Evolutionary conservation across 495 filamentous ascomycete species (phyloP), one percentile per base, ranked within the genome.

Genomic region (Saxispiralis lemnorum): DNA sequence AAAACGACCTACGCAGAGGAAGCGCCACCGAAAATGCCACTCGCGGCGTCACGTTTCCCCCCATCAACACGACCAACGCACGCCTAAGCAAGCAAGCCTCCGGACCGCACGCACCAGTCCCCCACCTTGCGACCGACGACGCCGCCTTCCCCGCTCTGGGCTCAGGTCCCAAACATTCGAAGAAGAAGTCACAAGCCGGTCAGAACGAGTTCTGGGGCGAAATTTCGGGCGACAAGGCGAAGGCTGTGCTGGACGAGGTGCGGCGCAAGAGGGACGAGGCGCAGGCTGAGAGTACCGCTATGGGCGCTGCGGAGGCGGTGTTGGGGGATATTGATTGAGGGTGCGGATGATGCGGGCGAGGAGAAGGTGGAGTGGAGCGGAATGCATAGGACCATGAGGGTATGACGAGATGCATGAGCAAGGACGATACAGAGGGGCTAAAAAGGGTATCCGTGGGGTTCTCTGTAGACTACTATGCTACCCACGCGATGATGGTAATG

Each of bases 171-270:
- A 38, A 45, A 15, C 24, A 14, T 6, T 7, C 19, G 16, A 31
- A 41, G 38, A 31, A n/a, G 19, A 41, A 41, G 19, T 21, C 37
- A 21, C 6, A 24, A 34, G 17, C 13, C 36, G 7, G 12, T n/a
- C 6, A 14, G 16, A 15, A 14, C 24, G 31, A 33, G 2, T 14
- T 39, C 9, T 39, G 13, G 30, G 35, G 48, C 28, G 48, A 51
- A 34, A 51, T 51, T 15, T 51, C 48, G 14, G 48, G 48, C 12
- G 48, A 51, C 35, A 30, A 37, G 11, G 48, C 48, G 30, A 35
- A 38, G 33, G 39, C 33, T 1, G 31, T 37, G 7, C 44, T 51
- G 7, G 48, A 39, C 16, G 44, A 51, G 35, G 17, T 51, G 38
- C 37, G 46, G 48, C 13, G 39, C 32, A 47, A 47, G 48, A 46